Evolutionary conservation across 169 alveolate species (phyloP).

Genomic region (Cryptosporidium baileyi): DNA sequence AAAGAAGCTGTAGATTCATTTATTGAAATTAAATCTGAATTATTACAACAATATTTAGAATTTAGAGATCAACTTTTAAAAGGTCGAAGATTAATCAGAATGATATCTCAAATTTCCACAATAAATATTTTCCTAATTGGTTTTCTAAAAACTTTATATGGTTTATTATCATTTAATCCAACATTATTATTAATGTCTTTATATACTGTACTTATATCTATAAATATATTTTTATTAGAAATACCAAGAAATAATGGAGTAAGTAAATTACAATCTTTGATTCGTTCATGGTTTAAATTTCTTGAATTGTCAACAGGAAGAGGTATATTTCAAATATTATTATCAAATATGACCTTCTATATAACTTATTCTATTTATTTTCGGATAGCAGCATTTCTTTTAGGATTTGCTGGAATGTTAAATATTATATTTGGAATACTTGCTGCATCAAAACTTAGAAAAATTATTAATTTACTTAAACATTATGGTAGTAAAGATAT

Average conservation of each 20-base stretch:
- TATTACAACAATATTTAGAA: slow-evolving; percentile 19
- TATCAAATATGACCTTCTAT: slow-evolving; percentile 1
- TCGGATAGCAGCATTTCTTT: slow-evolving; percentile 18
- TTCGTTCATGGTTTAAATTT: slow-evolving; percentile 22
- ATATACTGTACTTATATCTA: background rate
- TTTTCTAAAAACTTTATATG: background rate
- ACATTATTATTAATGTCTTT: background rate
- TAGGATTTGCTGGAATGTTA: slow-evolving; percentile 16
- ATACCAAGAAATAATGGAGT: slow-evolving; percentile 10
- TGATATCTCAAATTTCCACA: slow-evolving; percentile 17
- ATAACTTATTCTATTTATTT: slow-evolving; percentile 27
- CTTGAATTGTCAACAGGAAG: slow-evolving; percentile 46
- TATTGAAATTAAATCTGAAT: background rate
- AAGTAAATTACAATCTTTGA: background rate
- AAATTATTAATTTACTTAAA: slow-evolving; percentile 29
- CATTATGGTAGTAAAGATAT: slow-evolving; percentile 28
- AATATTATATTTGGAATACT: slow-evolving; percentile 37
- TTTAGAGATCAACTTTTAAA: slow-evolving; percentile 11
- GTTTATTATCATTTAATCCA: background rate
- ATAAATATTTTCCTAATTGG: slow-evolving; percentile 28
- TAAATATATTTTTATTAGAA: background rate
- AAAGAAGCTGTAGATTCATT: slow-evolving; percentile 34
- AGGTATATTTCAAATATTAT: slow-evolving; percentile 3
- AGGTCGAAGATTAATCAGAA: slow-evolving; percentile 16
- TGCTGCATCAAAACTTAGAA: slow-evolving; percentile 43